These are phyloP conservation scores for Lolium rigidum DNA, from an alignment of 176 grass and related monocot genomes.

Conservation along the genomic window DNA sequence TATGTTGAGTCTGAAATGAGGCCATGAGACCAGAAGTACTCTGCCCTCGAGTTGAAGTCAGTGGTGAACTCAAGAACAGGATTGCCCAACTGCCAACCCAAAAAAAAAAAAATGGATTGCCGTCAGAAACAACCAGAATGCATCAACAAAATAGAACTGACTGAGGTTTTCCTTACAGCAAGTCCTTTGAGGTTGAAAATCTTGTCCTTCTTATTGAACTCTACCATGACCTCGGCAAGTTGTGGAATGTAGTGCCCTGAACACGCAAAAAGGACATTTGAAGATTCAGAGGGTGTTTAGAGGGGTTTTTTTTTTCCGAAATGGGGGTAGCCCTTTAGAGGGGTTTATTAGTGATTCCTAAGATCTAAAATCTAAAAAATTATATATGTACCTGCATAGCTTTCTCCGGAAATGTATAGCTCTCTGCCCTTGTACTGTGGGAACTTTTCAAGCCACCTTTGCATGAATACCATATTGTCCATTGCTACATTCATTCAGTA, in stretches of 20 bases:
- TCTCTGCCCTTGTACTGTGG: conserved; percentile 81
- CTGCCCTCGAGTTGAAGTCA: conserved; percentile 94
- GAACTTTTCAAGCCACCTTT: conserved; percentile 91
- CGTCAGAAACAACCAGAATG: not conserved
- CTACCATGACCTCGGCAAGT: conserved; percentile 84
- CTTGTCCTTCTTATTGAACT: conserved; percentile 74
- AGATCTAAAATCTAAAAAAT: not conserved
- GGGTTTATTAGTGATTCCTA: not conserved
- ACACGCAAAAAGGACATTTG: not conserved
- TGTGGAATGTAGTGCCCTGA: conserved; percentile 98
- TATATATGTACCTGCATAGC: conserved; percentile 73
- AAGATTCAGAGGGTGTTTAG: not conserved
- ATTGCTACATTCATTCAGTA: conserved; percentile 64
- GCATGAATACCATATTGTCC: conserved; percentile 91
- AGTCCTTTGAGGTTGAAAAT: conserved; percentile 93
- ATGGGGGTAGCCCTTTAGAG: too few species aligned
- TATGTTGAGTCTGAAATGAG: conserved; percentile 93
- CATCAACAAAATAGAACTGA: not conserved
- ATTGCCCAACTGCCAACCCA: conserved; percentile 73
- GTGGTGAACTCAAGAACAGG: conserved; percentile 91
- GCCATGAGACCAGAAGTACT: conserved; percentile 98
- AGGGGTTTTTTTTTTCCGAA: not conserved
- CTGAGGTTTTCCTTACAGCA: conserved; percentile 60
- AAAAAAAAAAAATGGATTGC: not conserved
- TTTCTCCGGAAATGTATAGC: conserved; percentile 95